These are phyloP conservation scores for Yamadazyma kanchanaburiensis DNA, from an alignment of 1,139 yeast species.

Conservation along the genomic window DNA sequence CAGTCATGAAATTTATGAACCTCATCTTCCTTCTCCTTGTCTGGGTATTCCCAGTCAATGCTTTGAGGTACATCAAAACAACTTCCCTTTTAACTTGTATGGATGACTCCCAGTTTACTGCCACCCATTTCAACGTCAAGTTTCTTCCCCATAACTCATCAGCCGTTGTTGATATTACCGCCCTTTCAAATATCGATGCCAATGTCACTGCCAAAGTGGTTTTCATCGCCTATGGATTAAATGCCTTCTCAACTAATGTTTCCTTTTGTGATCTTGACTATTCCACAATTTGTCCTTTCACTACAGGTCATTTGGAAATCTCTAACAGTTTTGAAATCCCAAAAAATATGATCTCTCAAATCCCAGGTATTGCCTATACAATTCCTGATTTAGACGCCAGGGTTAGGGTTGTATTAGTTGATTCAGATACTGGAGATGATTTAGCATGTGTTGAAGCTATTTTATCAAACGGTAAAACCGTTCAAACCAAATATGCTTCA, in stretches of 20 bases:
- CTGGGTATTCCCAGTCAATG: constrained; percentile 14
- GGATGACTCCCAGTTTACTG: constrained; percentile 85
- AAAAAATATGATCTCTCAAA: constrained; percentile 39
- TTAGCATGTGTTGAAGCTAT: constrained; percentile 94
- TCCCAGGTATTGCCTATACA: constrained; percentile 84
- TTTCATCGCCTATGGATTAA: constrained; percentile 83
- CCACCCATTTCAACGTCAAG: constrained; percentile 76
- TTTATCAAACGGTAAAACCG: constrained; percentile 86
- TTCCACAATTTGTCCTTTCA: constrained; percentile 70
- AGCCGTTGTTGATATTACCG: constrained; percentile 66
- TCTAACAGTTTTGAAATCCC: constrained; percentile 45
- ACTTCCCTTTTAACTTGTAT: constrained; percentile 89
- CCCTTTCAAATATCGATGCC: constrained; percentile 74
- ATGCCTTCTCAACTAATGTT: constrained; percentile 51
- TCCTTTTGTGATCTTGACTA: constrained; percentile 61
- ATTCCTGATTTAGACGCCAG: constrained; percentile 94
- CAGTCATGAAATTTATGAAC: constrained; percentile 6
- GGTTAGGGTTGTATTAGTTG: constrained; percentile 63
- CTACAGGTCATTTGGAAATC: constrained; percentile 78
- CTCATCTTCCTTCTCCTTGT: constrained; percentile 3
- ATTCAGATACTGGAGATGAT: constrained; percentile 35
- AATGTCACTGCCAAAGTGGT: constrained; percentile 65
- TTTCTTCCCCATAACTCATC: constrained; percentile 65
- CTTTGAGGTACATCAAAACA: constrained; percentile 42
- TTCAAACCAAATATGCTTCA: constrained; percentile 88